Evolutionary conservation across 345 rosid species (phyloP).

Genomic region (Populus alba): DNA sequence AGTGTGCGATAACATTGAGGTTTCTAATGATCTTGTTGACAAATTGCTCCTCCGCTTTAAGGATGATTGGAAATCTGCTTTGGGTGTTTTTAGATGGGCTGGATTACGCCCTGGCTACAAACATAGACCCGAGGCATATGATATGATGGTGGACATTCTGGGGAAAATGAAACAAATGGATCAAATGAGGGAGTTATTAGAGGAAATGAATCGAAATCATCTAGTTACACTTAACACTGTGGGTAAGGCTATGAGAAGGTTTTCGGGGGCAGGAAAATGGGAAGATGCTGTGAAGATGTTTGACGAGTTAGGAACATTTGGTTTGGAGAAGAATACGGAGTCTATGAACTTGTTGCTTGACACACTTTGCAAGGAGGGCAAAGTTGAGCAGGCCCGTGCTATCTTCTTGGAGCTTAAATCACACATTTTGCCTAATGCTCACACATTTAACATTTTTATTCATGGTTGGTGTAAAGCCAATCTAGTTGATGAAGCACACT

Average conservation of each 20-base stretch:
- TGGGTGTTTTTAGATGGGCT: constrained; percentile 74
- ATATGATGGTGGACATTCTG: constrained; percentile 62
- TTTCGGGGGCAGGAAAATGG: constrained; percentile 77
- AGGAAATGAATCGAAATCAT: constrained; percentile 46
- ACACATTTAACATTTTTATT: constrained; percentile 74
- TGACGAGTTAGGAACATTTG: constrained; percentile 54
- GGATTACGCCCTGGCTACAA: constrained; percentile 42
- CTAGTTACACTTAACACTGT: constrained; percentile 49
- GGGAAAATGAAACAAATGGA: constrained; percentile 73
- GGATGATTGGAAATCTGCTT: constrained; percentile 81
- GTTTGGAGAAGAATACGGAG: constrained; percentile 65
- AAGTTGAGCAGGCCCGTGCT: constrained; percentile 59
- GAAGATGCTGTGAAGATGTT: constrained; percentile 67
- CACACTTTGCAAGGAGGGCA: constrained; percentile 75
- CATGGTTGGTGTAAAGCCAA: constrained; percentile 88
- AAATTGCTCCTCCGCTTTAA: constrained; percentile 57
- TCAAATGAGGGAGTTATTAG: constrained; percentile 52
- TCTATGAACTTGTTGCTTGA: constrained; percentile 76
- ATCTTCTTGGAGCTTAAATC: constrained; percentile 60
- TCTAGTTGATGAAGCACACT: constrained; percentile 71
- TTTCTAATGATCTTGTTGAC: constrained; percentile 46
- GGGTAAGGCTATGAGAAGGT: constrained; percentile 77
- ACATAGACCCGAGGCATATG: constrained; percentile 43
- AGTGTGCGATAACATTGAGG: constrained; percentile 32
- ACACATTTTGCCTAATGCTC: constrained; percentile 53